Evolutionary conservation across 495 filamentous ascomycete genomes (phyloP).

Genomic region (Articulospora tetracladia): DNA sequence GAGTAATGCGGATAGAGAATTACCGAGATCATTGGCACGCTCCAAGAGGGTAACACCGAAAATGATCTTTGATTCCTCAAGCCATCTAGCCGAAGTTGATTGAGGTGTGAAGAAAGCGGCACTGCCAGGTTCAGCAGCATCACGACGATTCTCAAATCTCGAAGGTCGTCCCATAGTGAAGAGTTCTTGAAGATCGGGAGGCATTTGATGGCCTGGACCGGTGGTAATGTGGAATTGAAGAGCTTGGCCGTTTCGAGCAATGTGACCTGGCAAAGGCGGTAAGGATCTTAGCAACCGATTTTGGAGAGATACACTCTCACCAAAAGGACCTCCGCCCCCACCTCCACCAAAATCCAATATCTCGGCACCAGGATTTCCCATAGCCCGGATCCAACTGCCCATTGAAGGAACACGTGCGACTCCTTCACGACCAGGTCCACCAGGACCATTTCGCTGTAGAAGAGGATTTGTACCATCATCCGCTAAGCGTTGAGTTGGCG

Average conservation of each 20-base stretch:
- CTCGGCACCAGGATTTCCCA: constrained; percentile 17
- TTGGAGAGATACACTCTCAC: constrained; percentile 26
- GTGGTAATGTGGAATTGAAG: constrained; percentile 33
- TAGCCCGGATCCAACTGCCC: constrained; percentile 18
- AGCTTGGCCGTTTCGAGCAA: constrained; percentile 52
- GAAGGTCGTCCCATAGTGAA: constrained; percentile 46
- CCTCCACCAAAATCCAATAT: constrained; percentile 54
- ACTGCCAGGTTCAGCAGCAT: constrained; percentile 50
- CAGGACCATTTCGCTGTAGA: constrained; percentile 39
- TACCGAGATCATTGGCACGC: constrained; percentile 60
- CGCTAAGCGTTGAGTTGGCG: constrained; percentile 37
- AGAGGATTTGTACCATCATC: constrained; percentile 85
- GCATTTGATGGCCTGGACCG: constrained; percentile 28
- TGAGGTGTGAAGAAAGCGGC: constrained; percentile 69
- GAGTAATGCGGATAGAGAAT: constrained; percentile 67
- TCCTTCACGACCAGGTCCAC: constrained; percentile 31
- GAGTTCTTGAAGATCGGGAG: constrained; percentile 54
- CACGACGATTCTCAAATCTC: constrained; percentile 36
- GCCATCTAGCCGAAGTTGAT: constrained; percentile 73
- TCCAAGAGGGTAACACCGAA: constrained; percentile 67
- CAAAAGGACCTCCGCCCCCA: constrained; percentile 43
- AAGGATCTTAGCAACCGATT: constrained; percentile 23
- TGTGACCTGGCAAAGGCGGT: constrained; percentile 29
- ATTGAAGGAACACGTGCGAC: constrained; percentile 27
- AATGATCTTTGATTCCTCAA: constrained; percentile 83